A percentile compares a stretch with the other conserved stretches of the same genome.
Conservation (phyloP, 106 monocot species). For the Hemerocallis citrina region DNA sequence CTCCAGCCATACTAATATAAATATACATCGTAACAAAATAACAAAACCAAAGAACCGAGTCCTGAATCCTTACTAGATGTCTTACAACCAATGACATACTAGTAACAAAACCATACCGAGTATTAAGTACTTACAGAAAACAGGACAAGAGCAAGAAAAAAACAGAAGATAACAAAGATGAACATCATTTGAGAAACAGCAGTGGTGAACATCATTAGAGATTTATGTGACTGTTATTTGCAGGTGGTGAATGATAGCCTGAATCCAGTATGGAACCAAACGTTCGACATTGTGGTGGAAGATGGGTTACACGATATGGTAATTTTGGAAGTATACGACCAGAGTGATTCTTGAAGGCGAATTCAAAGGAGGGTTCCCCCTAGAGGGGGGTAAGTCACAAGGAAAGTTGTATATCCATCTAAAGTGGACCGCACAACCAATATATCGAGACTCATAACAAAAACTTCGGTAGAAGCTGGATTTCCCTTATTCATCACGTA, state of each 20-base stretch:
- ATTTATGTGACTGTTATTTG: slow-evolving; percentile 17
- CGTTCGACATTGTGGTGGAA: slow-evolving; percentile 97
- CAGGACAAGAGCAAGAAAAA: no score
- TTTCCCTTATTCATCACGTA: no score
- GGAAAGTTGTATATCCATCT: slow-evolving; percentile 71
- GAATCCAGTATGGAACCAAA: slow-evolving; percentile 93
- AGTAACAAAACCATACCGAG: no score
- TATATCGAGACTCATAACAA: slow-evolving; percentile 63
- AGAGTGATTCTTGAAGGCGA: slow-evolving; percentile 87
- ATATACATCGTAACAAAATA: no score
- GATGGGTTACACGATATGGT: slow-evolving; percentile 98
- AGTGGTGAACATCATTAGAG: no score
- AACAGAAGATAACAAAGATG: no score
- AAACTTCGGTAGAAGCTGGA: no score
- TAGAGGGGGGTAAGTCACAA: slow-evolving; percentile 83
- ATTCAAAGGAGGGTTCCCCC: slow-evolving; percentile 37
- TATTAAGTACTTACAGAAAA: no score
- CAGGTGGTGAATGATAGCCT: slow-evolving; percentile 91
- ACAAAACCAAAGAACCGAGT: neutral
- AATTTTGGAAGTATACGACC: slow-evolving; percentile 85
- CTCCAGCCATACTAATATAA: no score
- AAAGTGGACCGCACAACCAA: slow-evolving; percentile 84
- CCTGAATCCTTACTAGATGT: no score
- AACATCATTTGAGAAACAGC: no score
- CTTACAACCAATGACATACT: no score